Base-by-base conservation (phyloP, 225 moss, liverwort and hornwort genomes). In the Anthoceros angustus region DNA sequence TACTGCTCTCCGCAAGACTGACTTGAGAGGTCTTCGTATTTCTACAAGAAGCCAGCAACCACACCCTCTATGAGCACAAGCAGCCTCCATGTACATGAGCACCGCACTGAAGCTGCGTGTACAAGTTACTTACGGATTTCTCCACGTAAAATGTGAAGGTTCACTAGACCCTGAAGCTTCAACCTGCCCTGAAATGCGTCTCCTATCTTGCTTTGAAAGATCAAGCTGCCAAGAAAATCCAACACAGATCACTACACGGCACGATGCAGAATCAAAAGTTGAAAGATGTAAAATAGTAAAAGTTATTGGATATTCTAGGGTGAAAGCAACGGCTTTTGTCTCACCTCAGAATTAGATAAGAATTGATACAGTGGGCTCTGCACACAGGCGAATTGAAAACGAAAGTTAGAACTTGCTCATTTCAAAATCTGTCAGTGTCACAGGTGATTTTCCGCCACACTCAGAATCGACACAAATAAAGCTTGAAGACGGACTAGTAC, bases 131-230 rank as follows among this genome's bases (percentile, higher is more conserved):
- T 82, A 61, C 21, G 60, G 60, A 40, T 62, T 65, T 71, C 74
- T 18, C 55, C 55, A 55, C n/a, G 55, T 55, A 61, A 20, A 43
- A 62, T 68, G 62, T 64, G 67, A 72, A 45, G 41, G 64, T 68
- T 66, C 76, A 61, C 68, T 62, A 43, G 67, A 50, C 40, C 62
- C 61, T 5, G 55, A 10, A 9, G 50, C 69, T 7, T 67, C 72
- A 8, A 74, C 66, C 76, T 91, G 95, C 71, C 95, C 95, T 71
- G 95, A 91, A 40, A 98, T 77, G 42, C 76, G 67, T 61, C 80
- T 73, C 74, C 95, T 83, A 71, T 91, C 84, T 72, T 80, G 81
- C 68, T 67, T 66, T 72, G 88, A 77, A 62, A 98, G 67, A 66
- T 98, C 84, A 71, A 85, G 68, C 81, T 83, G 70, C 45, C 11